Conservation (phyloP, 1,139 yeast genomes). For the Blastobotrys malaysiensis region DNA sequence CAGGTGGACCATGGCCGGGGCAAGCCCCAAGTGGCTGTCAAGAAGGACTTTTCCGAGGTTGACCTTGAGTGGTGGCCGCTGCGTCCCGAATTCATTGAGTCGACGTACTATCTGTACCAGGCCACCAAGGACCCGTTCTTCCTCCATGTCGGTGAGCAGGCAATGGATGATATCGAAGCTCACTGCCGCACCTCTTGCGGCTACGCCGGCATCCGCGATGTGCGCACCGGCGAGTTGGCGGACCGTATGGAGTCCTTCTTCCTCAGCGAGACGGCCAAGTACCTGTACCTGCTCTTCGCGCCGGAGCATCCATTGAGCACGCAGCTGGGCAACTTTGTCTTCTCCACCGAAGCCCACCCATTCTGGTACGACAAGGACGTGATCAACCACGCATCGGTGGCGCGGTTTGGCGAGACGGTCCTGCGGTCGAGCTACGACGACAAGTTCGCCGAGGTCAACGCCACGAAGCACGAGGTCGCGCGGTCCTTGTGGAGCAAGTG, state of each 20-base stretch:
- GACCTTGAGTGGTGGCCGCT: conserved; percentile 84
- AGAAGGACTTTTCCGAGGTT: conserved; percentile 14
- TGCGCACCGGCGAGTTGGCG: conserved; percentile 56
- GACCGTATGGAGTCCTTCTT: conserved; percentile 92
- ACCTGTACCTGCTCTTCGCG: conserved; percentile 75
- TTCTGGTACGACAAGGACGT: conserved; percentile 51
- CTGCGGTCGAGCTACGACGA: not conserved
- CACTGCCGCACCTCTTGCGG: conserved; percentile 66
- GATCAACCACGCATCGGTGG: conserved; percentile 20
- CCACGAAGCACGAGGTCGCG: not conserved
- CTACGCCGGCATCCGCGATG: conserved; percentile 69
- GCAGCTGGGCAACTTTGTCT: conserved; percentile 55
- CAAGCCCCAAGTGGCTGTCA: not conserved
- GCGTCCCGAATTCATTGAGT: conserved; percentile 86
- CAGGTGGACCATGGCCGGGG: conserved; percentile 12
- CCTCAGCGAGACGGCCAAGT: conserved; percentile 78
- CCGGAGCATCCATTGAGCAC: conserved; percentile 52
- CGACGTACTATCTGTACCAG: conserved; percentile 74
- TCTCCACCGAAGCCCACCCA: conserved; percentile 94
- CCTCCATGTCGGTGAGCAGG: conserved; percentile 63
- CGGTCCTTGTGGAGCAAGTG: not conserved
- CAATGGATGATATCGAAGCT: conserved; percentile 50
- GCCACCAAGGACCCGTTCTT: conserved; percentile 87
- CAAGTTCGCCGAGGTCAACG: not conserved
- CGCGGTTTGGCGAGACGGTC: conserved; percentile 13